These are phyloP conservation scores for Tremella fuciformis DNA, from an alignment of 768 basidiomycete genomes.

Conservation along the genomic window DNA sequence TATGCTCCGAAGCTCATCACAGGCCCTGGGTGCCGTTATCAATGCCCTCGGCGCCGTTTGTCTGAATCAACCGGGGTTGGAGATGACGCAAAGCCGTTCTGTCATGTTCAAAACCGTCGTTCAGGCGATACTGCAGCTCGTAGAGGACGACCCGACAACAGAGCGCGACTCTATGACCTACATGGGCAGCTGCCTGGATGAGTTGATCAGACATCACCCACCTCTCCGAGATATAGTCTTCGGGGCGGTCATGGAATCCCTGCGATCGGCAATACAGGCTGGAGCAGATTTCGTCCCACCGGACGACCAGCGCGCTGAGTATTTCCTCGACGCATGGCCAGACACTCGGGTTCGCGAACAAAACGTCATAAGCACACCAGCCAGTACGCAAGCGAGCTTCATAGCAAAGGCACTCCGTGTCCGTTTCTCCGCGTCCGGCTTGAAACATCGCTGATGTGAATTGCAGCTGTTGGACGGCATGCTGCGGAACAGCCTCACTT, in stretches of 20 bases:
- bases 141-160: slow-evolving; percentile 62
- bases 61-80: slow-evolving; percentile 83
- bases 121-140: slow-evolving; percentile 62
- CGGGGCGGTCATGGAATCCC: slow-evolving; percentile 62
- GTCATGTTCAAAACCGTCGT: slow-evolving; percentile 80
- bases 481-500: slow-evolving; percentile 85
- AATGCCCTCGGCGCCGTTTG: slow-evolving; percentile 96
- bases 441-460: slow-evolving; percentile 44
- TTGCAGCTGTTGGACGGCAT: slow-evolving; percentile 65
- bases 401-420: neutral
- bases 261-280: slow-evolving; percentile 10
- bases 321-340: slow-evolving; percentile 3
- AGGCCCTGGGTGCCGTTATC: slow-evolving; percentile 89
- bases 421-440: neutral
- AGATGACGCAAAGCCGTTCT: slow-evolving; percentile 76
- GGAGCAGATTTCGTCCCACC: slow-evolving; percentile 14
- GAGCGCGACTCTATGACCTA: slow-evolving; percentile 91
- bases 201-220: slow-evolving; percentile 94
- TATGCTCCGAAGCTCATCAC: slow-evolving; percentile 12
- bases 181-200: slow-evolving; percentile 86
- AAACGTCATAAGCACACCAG: slow-evolving; percentile 8
- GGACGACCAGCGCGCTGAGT: slow-evolving; percentile 22
- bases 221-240: slow-evolving; percentile 75
- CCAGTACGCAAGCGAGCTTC: slow-evolving; percentile 8
- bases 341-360: slow-evolving; percentile 5